Conservation (phyloP, 208 protist genomes). For the Trypanosoma congolense region DNA sequence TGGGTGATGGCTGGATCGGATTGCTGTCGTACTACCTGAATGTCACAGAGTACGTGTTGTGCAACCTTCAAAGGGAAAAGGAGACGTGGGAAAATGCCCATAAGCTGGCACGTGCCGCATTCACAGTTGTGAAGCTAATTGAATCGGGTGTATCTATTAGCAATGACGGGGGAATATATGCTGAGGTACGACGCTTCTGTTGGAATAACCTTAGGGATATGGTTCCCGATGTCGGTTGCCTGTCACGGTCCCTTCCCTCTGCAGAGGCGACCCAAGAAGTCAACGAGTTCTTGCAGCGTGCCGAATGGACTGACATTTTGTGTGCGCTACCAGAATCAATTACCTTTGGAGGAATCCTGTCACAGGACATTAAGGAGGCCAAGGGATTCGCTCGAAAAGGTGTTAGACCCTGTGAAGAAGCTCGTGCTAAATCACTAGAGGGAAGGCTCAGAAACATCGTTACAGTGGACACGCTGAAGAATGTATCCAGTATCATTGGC, state of each 20-base stretch:
- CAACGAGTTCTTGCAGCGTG: not conserved
- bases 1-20: not conserved
- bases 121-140: conserved; percentile 9
- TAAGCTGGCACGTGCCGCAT: conserved; percentile 6
- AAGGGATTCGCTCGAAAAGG: not conserved
- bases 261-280: not conserved
- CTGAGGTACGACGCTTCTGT: not conserved
- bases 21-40: conserved; percentile 14
- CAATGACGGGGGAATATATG: too few species aligned
- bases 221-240: not conserved
- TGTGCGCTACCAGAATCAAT: not conserved
- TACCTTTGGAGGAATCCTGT: not conserved
- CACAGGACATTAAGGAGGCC: not conserved
- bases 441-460: not conserved
- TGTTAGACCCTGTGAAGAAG: not conserved
- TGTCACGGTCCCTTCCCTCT: not conserved
- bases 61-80: conserved; percentile 5
- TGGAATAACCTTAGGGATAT: not conserved
- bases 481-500: conserved; percentile 8
- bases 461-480: not conserved
- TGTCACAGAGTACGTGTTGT: not conserved
- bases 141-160: not conserved
- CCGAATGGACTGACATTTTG: not conserved
- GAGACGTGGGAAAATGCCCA: conserved; percentile 5
- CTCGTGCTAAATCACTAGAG: not conserved